Conservation (phyloP, 106 monocot genomes). For the Acorus calamus region DNA sequence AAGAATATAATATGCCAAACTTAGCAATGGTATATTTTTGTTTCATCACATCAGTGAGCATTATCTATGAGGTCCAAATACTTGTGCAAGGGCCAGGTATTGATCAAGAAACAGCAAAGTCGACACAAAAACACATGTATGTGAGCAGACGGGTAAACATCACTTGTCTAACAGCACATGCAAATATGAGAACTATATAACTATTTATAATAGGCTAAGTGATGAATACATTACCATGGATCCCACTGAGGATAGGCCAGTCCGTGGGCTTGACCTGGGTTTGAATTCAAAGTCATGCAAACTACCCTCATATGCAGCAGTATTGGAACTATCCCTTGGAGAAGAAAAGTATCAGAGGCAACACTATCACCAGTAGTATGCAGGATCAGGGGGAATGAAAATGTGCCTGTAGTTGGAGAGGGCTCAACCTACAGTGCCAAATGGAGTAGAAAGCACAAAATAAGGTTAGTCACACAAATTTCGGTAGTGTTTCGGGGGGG, state of each 20-base stretch:
- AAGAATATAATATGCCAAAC: too few relatives aligned
- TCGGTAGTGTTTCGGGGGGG: too few relatives aligned
- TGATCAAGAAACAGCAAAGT: too few relatives aligned
- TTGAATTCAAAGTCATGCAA: slow-evolving; percentile 65
- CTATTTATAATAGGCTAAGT: background rate
- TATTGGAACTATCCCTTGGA: slow-evolving; percentile 36
- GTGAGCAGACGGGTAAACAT: too few relatives aligned
- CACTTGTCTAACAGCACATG: too few relatives aligned
- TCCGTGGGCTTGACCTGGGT: slow-evolving; percentile 23
- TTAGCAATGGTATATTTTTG: too few relatives aligned
- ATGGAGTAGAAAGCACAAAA: background rate
- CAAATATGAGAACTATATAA: background rate
- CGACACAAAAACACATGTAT: too few relatives aligned
- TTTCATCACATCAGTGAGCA: too few relatives aligned
- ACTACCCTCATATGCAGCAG: slow-evolving; percentile 8
- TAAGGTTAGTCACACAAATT: background rate
- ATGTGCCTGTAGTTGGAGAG: slow-evolving; percentile 92
- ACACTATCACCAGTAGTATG: slow-evolving; percentile 5
- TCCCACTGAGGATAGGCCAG: slow-evolving; percentile 29
- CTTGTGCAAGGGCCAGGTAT: too few relatives aligned
- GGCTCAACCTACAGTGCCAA: slow-evolving; percentile 64
- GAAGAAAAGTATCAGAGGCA: slow-evolving; percentile 28
- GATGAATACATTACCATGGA: slow-evolving; percentile 23
- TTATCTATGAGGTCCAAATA: too few relatives aligned
- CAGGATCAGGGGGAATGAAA: slow-evolving; percentile 36